These are phyloP conservation scores for Suillus brevipes DNA, from an alignment of 768 basidiomycete species.

Conservation along the genomic window DNA sequence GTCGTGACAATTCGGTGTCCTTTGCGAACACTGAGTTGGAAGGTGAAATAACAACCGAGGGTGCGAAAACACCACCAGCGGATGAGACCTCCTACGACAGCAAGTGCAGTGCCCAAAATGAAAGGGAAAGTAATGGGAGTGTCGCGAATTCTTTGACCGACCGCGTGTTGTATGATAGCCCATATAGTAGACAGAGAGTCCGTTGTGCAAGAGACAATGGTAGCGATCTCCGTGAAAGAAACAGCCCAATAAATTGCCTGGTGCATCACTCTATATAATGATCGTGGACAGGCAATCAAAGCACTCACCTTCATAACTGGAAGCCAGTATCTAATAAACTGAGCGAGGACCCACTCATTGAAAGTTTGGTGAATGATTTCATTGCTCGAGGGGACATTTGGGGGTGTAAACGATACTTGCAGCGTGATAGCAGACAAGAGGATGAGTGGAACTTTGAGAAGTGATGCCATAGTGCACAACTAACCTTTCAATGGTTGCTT, in stretches of 20 bases:
- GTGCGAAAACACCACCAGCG: constrained; percentile 31
- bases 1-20: constrained; percentile 42
- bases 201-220: not conserved
- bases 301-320: not conserved
- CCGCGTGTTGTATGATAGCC: not conserved
- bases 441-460: constrained; percentile 43
- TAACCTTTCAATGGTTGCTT: not conserved
- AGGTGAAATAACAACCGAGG: constrained; percentile 43
- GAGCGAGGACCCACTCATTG: constrained; percentile 2
- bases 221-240: constrained; percentile 1
- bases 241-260: constrained; percentile 1
- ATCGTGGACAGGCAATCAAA: not conserved
- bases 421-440: constrained; percentile 41
- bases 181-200: not conserved
- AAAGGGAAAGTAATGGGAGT: constrained; percentile 8
- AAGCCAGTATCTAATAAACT: not conserved
- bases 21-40: constrained; percentile 42
- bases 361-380: constrained; percentile 25
- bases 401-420: constrained; percentile 45
- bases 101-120: constrained; percentile 24
- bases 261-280: not conserved
- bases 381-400: constrained; percentile 40
- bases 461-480: constrained; percentile 16
- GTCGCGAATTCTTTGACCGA: not conserved
- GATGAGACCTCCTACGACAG: constrained; percentile 23